Conservation (phyloP, 257 asterid species). For the Solanum chilense region DNA sequence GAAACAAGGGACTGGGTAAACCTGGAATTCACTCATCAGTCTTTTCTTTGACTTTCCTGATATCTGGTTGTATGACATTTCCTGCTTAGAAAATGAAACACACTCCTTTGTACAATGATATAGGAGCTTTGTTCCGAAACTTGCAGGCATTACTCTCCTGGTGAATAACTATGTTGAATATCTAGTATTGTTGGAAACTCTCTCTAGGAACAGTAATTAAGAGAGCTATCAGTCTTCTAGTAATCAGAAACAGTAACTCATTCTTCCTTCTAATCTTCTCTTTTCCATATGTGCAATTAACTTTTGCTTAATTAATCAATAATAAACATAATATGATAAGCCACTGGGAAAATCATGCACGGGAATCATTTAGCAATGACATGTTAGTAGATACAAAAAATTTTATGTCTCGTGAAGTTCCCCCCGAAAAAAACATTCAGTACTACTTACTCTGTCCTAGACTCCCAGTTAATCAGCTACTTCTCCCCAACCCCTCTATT, state of each 20-base stretch:
- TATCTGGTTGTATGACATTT: not conserved
- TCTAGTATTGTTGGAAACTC: not conserved
- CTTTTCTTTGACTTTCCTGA: not conserved
- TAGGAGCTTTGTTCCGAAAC: not conserved
- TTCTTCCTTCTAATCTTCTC: not conserved
- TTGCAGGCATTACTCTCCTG: not conserved
- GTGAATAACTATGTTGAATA: not conserved
- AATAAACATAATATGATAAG: not conserved
- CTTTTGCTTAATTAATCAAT: not conserved
- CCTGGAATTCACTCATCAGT: not conserved
- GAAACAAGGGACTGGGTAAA: not conserved
- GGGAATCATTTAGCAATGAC: too few species aligned
- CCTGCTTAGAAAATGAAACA: not conserved
- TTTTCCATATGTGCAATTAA: not conserved
- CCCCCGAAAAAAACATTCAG: too few species aligned
- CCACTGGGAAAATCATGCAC: not conserved
- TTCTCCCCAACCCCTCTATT: not conserved
- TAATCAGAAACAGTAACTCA: not conserved
- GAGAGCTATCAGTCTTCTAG: not conserved
- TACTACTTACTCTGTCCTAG: not conserved
- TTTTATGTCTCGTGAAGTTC: too few species aligned
- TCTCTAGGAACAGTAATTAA: not conserved
- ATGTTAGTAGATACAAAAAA: too few species aligned
- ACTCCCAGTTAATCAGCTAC: not conserved
- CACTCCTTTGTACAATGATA: not conserved